Base-by-base conservation (phyloP, 1,284 basidiomycete species). In the Tilletia setariae region DNA sequence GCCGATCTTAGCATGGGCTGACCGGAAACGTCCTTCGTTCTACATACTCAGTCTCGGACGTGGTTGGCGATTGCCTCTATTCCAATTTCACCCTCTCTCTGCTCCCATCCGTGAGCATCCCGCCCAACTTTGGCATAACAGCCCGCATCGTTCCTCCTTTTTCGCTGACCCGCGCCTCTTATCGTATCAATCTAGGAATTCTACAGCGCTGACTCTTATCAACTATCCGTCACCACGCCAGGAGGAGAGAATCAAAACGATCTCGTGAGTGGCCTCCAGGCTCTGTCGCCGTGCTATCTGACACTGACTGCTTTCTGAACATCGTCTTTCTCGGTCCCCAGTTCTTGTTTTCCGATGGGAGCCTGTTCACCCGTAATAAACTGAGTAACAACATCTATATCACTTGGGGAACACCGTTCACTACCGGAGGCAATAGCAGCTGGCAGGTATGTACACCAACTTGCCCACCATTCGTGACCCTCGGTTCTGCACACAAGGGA, bases 371-470 rank as follows among this genome's bases (percentile, higher is more conserved):
- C 23, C 32, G 23, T 25, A 21, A 21, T 9, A 59, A 30, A 15
- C 25, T 59, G 53, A 30, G 32, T 21, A 1, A 21, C 6, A 21
- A 21, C 1, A 23, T 59, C 53, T 28, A 21, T 6, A 30, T 59
- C 19, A 59, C 53, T 15, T 59, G 53, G 53, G 23, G 16, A 13
- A 6, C 23, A 7, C 53, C 53, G 7, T 30, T 59, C 28, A 59
- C 53, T 19, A 59, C 53, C 11, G 53, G 53, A 16, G 53, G 53
- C 25, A 59, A 59, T 30, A 59, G 53, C 28, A 59, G 23, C 25
- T 59, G 53, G 53, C 25, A 25, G 53, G 53, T 59, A n/a, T n/a
- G n/a, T n/a, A n/a, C n/a, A n/a, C n/a, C n/a, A n/a, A n/a, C n/a
- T n/a, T n/a, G n/a, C n/a, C n/a, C 9, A 16, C 23, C 32, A 21